These are phyloP conservation scores for Colletotrichum eremochloae DNA, from an alignment of 2,329 filamentous ascomycete genomes.

Conservation along the genomic window DNA sequence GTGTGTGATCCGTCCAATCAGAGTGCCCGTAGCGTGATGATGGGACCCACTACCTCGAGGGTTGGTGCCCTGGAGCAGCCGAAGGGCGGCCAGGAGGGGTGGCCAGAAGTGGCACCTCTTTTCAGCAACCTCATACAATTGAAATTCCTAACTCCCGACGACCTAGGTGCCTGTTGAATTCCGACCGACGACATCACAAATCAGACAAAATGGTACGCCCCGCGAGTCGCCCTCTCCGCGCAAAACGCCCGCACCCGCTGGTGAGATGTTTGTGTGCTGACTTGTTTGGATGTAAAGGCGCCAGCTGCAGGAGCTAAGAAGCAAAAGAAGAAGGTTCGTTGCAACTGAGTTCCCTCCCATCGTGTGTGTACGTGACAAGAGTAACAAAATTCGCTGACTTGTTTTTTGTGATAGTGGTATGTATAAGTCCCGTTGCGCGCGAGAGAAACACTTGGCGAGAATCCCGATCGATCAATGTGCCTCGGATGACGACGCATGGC, in stretches of 20 bases:
- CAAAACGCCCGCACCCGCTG: background rate
- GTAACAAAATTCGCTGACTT: slow-evolving; percentile 26
- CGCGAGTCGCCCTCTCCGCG: slow-evolving; percentile 7
- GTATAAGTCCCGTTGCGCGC: slow-evolving; percentile 36
- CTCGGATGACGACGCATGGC: slow-evolving; percentile 1
- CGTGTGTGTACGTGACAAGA: background rate
- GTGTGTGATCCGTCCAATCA: slow-evolving; percentile 55
- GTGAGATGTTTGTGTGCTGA: slow-evolving; percentile 24
- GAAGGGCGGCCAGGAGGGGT: slow-evolving; percentile 36
- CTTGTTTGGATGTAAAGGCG: slow-evolving; percentile 48
- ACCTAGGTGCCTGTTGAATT: slow-evolving; percentile 39
- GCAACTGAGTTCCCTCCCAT: background rate
- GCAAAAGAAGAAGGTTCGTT: slow-evolving; percentile 61
- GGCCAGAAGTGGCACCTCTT: slow-evolving; percentile 36
- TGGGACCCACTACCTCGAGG: slow-evolving; percentile 51
- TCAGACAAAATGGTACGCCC: slow-evolving; percentile 42
- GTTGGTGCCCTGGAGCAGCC: slow-evolving; percentile 55
- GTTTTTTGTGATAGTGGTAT: slow-evolving; percentile 51
- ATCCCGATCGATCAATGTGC: slow-evolving; percentile 22
- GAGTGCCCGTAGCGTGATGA: slow-evolving; percentile 45
- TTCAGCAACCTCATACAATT: slow-evolving; percentile 27
- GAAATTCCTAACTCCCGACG: slow-evolving; percentile 38
- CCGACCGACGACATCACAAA: slow-evolving; percentile 42
- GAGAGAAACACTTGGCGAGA: slow-evolving; percentile 14
- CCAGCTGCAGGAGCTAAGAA: slow-evolving; percentile 63